Evolutionary conservation across 2,329 filamentous ascomycete genomes (phyloP).

Genomic region (Cercospora brassicicola): DNA sequence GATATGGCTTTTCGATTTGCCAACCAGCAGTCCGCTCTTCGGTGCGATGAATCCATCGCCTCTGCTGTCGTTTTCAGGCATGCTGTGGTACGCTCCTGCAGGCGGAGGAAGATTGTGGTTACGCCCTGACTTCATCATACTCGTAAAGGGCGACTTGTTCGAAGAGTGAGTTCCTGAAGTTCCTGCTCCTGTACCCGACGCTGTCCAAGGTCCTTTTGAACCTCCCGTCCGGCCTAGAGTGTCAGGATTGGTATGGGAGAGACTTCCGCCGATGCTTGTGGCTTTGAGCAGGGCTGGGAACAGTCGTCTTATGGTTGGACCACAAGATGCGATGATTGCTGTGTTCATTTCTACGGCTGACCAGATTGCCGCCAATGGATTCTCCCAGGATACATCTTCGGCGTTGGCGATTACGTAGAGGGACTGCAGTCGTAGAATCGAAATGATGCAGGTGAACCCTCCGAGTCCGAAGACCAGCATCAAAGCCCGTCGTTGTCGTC

Average conservation of each 20-base stretch:
- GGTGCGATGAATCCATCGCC: background rate
- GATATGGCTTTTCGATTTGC: slow-evolving; percentile 1
- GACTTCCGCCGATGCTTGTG: slow-evolving; percentile 8
- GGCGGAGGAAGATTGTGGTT: background rate
- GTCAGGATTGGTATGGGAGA: background rate
- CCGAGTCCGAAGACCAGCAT: slow-evolving; percentile 41
- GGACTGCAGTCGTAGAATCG: slow-evolving; percentile 37
- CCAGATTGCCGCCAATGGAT: slow-evolving; percentile 40
- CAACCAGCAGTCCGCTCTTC: background rate
- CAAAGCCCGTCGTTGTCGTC: slow-evolving; percentile 37
- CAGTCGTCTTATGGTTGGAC: slow-evolving; percentile 41
- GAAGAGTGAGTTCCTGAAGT: background rate
- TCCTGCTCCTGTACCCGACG: background rate
- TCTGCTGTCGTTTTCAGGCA: background rate
- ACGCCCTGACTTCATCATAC: background rate
- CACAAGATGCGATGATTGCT: slow-evolving; percentile 41
- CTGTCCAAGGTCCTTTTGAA: background rate
- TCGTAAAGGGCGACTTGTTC: background rate
- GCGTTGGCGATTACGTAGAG: slow-evolving; percentile 29
- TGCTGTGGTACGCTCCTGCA: background rate
- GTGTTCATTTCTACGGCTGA: slow-evolving; percentile 40
- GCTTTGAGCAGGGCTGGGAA: slow-evolving; percentile 39
- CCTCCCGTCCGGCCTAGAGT: background rate
- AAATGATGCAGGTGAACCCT: slow-evolving; percentile 38
- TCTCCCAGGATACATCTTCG: slow-evolving; percentile 36